Conservation (phyloP, 108 stramenopile species). For the Pseudonitzschia multiseries region DNA sequence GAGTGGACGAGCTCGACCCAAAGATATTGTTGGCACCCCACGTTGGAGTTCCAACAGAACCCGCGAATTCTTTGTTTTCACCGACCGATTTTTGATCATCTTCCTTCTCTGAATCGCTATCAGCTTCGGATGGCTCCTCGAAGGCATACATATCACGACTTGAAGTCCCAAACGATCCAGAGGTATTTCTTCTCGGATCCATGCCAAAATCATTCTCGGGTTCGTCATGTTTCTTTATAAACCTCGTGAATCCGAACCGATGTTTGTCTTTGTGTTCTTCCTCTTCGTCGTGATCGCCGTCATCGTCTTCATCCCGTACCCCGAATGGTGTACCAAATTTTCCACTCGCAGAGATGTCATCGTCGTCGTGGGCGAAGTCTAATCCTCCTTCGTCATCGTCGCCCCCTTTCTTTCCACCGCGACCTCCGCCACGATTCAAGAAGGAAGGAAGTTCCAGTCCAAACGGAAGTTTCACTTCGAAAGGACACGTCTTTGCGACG, state of each 20-base stretch:
- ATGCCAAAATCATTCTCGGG: slow-evolving; percentile 20
- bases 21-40: slow-evolving; percentile 33
- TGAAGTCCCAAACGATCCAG: slow-evolving; percentile 16
- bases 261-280: slow-evolving; percentile 26
- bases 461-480: neutral
- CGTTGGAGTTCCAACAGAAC: slow-evolving; percentile 2
- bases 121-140: slow-evolving; percentile 34
- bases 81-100: slow-evolving; percentile 20
- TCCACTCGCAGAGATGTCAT: slow-evolving; percentile 20
- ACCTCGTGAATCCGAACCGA: slow-evolving; percentile 33
- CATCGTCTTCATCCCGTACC: neutral
- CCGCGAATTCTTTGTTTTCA: slow-evolving; percentile 20
- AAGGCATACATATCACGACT: slow-evolving; percentile 19
- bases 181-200: slow-evolving; percentile 1
- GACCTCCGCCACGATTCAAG: neutral
- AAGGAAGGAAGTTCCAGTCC: slow-evolving; percentile 4
- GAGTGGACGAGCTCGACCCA: slow-evolving; percentile 8
- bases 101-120: slow-evolving; percentile 4
- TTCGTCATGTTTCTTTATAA: slow-evolving; percentile 17
- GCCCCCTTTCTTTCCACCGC: slow-evolving; percentile 11
- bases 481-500: slow-evolving; percentile 6
- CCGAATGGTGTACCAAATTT: neutral
- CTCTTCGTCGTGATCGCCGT: slow-evolving; percentile 18
- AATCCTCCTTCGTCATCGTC: slow-evolving; percentile 13
- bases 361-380: slow-evolving; percentile 17